Base-by-base conservation (phyloP, 345 rosid species). In the Trapa incisa region DNA sequence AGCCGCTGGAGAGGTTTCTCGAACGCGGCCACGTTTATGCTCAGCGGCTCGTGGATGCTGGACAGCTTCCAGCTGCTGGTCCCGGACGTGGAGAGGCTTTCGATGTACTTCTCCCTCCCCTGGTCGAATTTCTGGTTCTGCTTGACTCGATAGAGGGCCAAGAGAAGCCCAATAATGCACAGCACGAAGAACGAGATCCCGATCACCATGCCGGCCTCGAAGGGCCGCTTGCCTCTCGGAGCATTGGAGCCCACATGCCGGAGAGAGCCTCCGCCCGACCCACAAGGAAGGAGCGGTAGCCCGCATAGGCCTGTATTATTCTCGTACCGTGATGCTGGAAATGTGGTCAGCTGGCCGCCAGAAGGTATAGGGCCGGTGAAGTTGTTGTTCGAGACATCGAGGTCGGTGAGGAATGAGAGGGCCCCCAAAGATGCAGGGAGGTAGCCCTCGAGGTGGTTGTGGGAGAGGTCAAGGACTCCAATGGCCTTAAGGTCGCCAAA, bases 301-400 rank as follows among this genome's bases (percentile, higher is more conserved):
- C 99, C 99, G 37, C 99, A 93, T 42, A 93, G 92, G 8, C 91
- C 99, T 22, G 99, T 84, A 80, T 93, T 93, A 75, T 93, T 93
- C 67, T 86, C 94, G 37, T 87, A 93, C 76, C 87, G 82, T 36
- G 99, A 57, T 10, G 87, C 71, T 0, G 91, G 97, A 76, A 93
- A 91, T 13, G 99, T 93, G 47, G 92, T 91, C 16, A 93, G 85
- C 79, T 93, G 99, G 72, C 91, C 97, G 42, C 95, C 99, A 14
- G 87, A 83, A 69, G 99, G 99, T 71, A 93, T 88, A 54, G 74
- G 73, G 54, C 99, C 99, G 0, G 85, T 83, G 67, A 93, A 85
- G 75, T 90, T 84, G 81, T 93, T 93, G 80, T 93, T 90, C 45
- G 99, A 93, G 57, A 93, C 88, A 77, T 93, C 97, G 3, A 93